Conservation (phyloP, 495 filamentous ascomycete species). For the Aspergillus mulundensis region DNA sequence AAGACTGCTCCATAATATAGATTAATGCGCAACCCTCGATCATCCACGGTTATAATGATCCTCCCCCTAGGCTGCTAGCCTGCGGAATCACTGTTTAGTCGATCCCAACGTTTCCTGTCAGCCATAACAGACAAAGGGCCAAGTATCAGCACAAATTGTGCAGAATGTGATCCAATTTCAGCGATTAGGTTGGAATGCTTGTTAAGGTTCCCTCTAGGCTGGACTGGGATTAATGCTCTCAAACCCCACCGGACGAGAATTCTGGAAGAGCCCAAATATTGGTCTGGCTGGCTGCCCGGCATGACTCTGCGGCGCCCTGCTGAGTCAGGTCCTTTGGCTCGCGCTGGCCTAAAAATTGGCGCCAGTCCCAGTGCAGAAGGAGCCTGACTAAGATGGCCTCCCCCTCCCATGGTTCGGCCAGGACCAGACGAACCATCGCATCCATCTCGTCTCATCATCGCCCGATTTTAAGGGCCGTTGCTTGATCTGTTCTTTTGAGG, state of each 20-base stretch:
- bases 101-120: slow-evolving; percentile 2
- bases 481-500: neutral
- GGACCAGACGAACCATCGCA: neutral
- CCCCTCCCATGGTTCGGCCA: neutral
- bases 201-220: slow-evolving; percentile 1
- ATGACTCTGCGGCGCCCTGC: neutral
- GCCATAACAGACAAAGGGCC: neutral
- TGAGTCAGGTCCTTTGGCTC: neutral
- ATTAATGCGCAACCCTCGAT: neutral
- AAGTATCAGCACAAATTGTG: neutral
- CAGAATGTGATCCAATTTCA: neutral
- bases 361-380: neutral
- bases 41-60: slow-evolving; percentile 3
- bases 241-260: neutral
- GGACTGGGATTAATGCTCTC: neutral
- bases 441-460: neutral
- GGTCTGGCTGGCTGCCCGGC: neutral
- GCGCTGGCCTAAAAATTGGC: neutral
- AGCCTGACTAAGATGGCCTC: neutral
- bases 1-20: neutral
- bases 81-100: neutral
- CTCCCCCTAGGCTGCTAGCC: neutral
- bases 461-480: neutral
- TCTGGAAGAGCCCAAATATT: neutral
- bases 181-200: neutral